Base-by-base conservation (phyloP, 306 rosid species). In the Abrus pulchellus region DNA sequence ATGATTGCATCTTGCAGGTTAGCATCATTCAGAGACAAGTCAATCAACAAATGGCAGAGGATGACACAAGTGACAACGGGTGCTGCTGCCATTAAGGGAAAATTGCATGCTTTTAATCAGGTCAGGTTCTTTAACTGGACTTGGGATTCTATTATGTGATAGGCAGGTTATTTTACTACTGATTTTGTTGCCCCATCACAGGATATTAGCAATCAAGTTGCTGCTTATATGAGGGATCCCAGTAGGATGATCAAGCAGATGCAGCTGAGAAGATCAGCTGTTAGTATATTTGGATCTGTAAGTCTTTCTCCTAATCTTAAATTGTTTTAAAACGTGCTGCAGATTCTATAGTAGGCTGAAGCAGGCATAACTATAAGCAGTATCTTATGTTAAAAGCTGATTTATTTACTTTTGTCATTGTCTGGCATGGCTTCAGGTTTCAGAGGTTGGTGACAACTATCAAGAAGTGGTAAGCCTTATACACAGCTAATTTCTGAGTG, bases 81-180 rank as follows among this genome's bases (percentile, higher is more conserved):
- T 72, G 95, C 92, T 69, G 92, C 99, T 82, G 94, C 97, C 72
- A 86, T 93, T 55, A 93, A 90, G 86, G 88, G 94, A 4, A 89
- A 90, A 77, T 85, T 94, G 52, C 94, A 93, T 41, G 95, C 97
- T 44, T 95, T 95, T 77, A 93, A 95, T 89, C 97, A 93, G 97
- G 98, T 93, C 40, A 65, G 86, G 40, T 52, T 71, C 77, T 66
- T 41, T 76, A 66, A 76, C 73, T 84, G 73, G 63, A 48, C 60
- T 76, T 72, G 28, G 44, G 66, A 41, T 48, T 70, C 67, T 34
- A 13, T 59, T 36, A 6, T 68, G 52, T 12, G 68, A 33, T 38
- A 36, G 55, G 44, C 12, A 5, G 7, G 59, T 55, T 49, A 44
- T 54, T 63, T 53, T 59, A 57, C 40, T 72, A 48, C 14, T 60